Base-by-base conservation (phyloP, 2,329 filamentous ascomycete species). In the Clonostachys sp. region DNA sequence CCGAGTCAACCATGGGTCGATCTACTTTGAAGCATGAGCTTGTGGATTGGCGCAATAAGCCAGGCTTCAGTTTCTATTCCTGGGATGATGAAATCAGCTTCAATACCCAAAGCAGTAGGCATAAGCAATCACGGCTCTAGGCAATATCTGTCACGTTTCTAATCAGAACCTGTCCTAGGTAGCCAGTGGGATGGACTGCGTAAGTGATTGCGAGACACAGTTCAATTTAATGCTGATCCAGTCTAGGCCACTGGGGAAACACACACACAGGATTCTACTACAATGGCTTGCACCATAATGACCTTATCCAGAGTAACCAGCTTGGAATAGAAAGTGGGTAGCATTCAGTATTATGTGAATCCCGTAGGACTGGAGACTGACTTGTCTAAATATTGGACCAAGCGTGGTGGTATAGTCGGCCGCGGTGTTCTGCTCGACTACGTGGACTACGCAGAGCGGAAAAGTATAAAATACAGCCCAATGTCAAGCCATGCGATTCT, bases 341-440 rank as follows among this genome's bases (percentile, higher is more conserved):
- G 8, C 24, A 4, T 10, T 30, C 2, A 30, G 24, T 1, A 30
- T 30, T 30, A 2, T 30, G 24, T 30, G 14, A 12, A 14, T 17
- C 6, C 1, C n/a, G 18, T 5, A 24, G n/a, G 10, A 30, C 9
- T 13, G 13, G 14, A 12, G 10, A 16, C 38, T 18, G 35, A 24
- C n/a, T 12, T n/a, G 10, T 20, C 14, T n/a, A 41, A 43, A 48
- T 42, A 49, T 36, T 49, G 48, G 48, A 40, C 44, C 2, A 49
- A 46, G 41, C 14, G 41, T 17, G 44, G 48, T 3, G 48, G 48
- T 14, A 44, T 49, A 14, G 45, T 46, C 34, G 75, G 73, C 5
- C 72, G 75, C 10, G 76, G 75, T 4, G 71, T 79, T 9, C 60
- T 79, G 6, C 62, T 79, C 2, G 76, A 79, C 59, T 80, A 75